Evolutionary conservation across 2,329 filamentous ascomycete genomes (phyloP).

Genomic region (Xylariaceae sp.): DNA sequence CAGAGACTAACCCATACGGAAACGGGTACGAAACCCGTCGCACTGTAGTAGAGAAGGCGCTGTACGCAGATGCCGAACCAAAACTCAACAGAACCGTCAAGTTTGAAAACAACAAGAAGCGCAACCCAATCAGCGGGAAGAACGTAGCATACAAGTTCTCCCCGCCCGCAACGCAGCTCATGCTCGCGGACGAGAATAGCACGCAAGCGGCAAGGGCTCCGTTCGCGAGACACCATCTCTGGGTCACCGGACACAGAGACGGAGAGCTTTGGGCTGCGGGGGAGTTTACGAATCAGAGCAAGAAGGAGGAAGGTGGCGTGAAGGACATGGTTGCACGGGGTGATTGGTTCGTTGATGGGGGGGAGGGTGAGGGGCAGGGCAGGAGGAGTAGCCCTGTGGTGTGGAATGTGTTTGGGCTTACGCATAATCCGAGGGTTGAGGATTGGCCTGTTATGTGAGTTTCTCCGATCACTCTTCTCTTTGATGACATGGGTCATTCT

Average conservation of each 20-base stretch:
- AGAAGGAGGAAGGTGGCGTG: conserved; percentile 42
- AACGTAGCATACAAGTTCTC: conserved; percentile 50
- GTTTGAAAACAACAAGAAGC: conserved; percentile 45
- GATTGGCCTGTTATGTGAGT: conserved; percentile 53
- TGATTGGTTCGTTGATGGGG: conserved; percentile 43
- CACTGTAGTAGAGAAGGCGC: conserved; percentile 43
- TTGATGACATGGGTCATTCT: background rate
- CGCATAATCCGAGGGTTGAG: conserved; percentile 47
- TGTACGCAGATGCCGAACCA: conserved; percentile 53
- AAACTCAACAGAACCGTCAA: conserved; percentile 49
- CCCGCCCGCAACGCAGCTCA: conserved; percentile 44
- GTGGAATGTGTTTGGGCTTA: conserved; percentile 50
- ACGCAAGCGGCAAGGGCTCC: conserved; percentile 41
- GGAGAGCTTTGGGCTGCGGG: conserved; percentile 51
- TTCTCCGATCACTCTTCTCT: background rate
- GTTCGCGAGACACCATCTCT: conserved; percentile 46
- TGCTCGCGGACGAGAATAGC: conserved; percentile 45
- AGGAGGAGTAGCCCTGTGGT: conserved; percentile 50
- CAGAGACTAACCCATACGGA: conserved; percentile 57
- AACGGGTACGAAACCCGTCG: conserved; percentile 58
- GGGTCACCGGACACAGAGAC: conserved; percentile 50
- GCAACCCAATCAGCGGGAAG: conserved; percentile 48
- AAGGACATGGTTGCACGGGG: conserved; percentile 45
- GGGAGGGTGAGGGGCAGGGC: conserved; percentile 27
- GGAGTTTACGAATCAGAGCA: conserved; percentile 51